Conservation (phyloP, 2,329 filamentous ascomycete species). For the Ascochyta fabae region DNA sequence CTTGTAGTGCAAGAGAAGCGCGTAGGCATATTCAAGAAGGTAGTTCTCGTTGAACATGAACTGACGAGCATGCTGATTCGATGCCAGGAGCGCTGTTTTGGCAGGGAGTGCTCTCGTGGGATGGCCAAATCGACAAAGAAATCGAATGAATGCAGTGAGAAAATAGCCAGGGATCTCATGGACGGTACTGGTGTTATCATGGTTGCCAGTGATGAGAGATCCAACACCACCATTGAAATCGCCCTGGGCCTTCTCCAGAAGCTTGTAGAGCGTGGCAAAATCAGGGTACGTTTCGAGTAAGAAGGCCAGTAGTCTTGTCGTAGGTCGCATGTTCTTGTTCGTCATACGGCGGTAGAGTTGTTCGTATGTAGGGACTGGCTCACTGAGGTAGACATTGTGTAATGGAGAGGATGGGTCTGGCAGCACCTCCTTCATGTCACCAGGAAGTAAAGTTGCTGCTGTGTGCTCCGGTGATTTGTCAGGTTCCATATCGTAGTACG, state of each 20-base stretch:
- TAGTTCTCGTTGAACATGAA: slow-evolving; percentile 33
- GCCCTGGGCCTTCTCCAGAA: slow-evolving; percentile 27
- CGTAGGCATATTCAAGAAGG: slow-evolving; percentile 39
- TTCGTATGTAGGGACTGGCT: slow-evolving; percentile 64
- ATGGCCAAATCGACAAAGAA: slow-evolving; percentile 41
- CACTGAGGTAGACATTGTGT: slow-evolving; percentile 69
- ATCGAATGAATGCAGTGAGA: slow-evolving; percentile 37
- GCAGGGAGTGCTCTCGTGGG: slow-evolving; percentile 18
- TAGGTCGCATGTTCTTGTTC: slow-evolving; percentile 56
- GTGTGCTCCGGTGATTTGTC: slow-evolving; percentile 4
- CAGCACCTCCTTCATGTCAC: slow-evolving; percentile 64
- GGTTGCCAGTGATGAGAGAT: slow-evolving; percentile 30
- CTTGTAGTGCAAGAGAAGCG: slow-evolving; percentile 31
- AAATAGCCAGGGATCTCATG: slow-evolving; percentile 33
- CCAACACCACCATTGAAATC: slow-evolving; percentile 30
- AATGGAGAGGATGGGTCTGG: slow-evolving; percentile 65
- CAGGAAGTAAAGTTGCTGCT: slow-evolving; percentile 55
- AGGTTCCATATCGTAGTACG: slow-evolving; percentile 8
- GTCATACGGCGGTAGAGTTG: slow-evolving; percentile 68
- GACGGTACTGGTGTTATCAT: slow-evolving; percentile 11
- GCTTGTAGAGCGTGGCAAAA: slow-evolving; percentile 25
- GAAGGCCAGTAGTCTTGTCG: slow-evolving; percentile 59
- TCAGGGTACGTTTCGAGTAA: slow-evolving; percentile 56
- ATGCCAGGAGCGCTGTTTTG: slow-evolving; percentile 12
- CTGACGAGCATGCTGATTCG: slow-evolving; percentile 24